Percentiles rank a stretch among this genome's conserved stretches.
phyloP scores from a whole-genome alignment of 805 yeast species.

The Saccharomycopsis sp. region DNA sequence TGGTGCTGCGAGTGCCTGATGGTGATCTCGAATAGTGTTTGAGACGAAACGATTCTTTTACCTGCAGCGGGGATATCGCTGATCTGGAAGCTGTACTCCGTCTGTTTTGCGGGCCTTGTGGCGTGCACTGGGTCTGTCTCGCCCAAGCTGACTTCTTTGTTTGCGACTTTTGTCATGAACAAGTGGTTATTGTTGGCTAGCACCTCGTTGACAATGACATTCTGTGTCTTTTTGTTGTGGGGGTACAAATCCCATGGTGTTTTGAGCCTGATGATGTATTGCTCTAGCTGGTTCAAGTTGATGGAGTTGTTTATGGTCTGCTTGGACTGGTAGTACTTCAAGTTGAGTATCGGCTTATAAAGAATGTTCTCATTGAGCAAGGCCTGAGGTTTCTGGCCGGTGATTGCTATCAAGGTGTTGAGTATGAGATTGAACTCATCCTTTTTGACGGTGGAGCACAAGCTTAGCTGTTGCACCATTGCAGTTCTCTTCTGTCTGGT shows the following conservation, averaged over 20 bases:
- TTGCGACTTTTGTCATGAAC: constrained; percentile 2
- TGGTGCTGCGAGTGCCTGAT: constrained; percentile 28
- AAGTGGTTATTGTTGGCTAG: constrained; percentile 7
- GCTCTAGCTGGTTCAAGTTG: constrained; percentile 16
- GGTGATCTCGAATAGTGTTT: constrained; percentile 52
- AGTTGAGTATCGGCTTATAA: constrained; percentile 13
- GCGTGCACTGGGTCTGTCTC: neutral
- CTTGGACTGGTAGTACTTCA: constrained; percentile 12
- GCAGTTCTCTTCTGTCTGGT: too few relatives aligned
- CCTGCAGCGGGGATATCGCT: constrained; percentile 76
- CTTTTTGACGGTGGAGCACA: constrained; percentile 7
- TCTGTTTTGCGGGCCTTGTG: too few relatives aligned
- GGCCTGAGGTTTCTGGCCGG: constrained; percentile 18
- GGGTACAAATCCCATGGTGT: constrained; percentile 12
- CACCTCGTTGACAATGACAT: constrained; percentile 19
- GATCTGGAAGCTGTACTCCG: constrained; percentile 34
- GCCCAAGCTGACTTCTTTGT: constrained; percentile 1
- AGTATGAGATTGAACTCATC: constrained; percentile 15
- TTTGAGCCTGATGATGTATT: constrained; percentile 8
- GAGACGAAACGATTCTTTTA: constrained; percentile 50
- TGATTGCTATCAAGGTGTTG: constrained; percentile 15
- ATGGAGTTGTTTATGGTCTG: constrained; percentile 12
- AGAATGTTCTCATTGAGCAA: constrained; percentile 9
- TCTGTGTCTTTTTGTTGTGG: constrained; percentile 8
- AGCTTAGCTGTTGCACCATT: constrained; percentile 21